A percentile compares a stretch with the other conserved stretches of the same genome.
Evolutionary conservation across 2,329 filamentous ascomycete genomes (phyloP).

Genomic region (Aspergillus novofumigatus): DNA sequence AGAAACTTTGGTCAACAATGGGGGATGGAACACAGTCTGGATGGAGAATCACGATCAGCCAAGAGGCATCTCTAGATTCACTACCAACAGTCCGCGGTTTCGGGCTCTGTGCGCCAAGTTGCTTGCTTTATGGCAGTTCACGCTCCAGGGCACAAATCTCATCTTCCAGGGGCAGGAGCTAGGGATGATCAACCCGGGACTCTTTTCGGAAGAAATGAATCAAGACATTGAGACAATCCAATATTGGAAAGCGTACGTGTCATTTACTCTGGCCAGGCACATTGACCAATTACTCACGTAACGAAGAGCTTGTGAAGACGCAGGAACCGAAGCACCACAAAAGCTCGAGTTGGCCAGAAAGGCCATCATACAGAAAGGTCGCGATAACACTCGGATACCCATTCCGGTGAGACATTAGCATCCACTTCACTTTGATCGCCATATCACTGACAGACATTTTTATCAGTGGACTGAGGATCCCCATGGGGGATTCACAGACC

Average conservation of each 20-base stretch:
- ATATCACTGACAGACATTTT: neutral
- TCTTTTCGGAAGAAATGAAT: conserved; percentile 45
- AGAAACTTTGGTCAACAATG: conserved; percentile 46
- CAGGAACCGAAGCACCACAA: conserved; percentile 13
- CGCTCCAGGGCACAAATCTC: conserved; percentile 51
- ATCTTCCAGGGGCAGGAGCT: conserved; percentile 51
- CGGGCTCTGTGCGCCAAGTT: conserved; percentile 14
- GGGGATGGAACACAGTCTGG: conserved; percentile 59
- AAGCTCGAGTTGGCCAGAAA: conserved; percentile 21
- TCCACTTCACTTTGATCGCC: neutral
- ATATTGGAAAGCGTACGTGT: conserved; percentile 41
- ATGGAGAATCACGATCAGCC: conserved; percentile 61
- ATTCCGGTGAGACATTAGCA: conserved; percentile 13
- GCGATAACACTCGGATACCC: conserved; percentile 28
- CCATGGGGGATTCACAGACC: conserved; percentile 13
- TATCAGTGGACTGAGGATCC: conserved; percentile 14
- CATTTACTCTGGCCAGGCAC: neutral
- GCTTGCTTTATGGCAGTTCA: conserved; percentile 44
- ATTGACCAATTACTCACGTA: neutral
- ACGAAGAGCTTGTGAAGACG: conserved; percentile 16
- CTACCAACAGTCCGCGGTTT: conserved; percentile 37
- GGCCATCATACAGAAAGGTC: conserved; percentile 25
- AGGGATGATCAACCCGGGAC: conserved; percentile 47
- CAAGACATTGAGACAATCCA: conserved; percentile 51
- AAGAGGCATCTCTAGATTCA: conserved; percentile 23